phyloP scores from a whole-genome alignment of 225 moss, liverwort and hornwort genomes.

The Bryum argenteum region DNA sequence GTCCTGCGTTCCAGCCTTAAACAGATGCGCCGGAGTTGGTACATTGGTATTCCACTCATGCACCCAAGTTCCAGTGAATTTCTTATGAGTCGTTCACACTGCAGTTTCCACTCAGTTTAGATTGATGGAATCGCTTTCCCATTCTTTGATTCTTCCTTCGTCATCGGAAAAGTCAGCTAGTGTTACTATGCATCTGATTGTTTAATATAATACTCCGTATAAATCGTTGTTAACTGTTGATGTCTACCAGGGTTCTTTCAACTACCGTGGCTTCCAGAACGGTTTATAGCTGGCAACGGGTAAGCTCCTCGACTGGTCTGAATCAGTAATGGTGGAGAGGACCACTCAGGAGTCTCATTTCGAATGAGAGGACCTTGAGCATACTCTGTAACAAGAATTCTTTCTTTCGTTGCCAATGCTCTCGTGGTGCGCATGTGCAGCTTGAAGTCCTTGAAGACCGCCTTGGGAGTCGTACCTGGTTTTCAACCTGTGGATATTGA shows the following conservation, averaged over 20 bases:
- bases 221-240: conserved; percentile 9
- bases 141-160: not conserved
- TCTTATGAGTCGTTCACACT: not conserved
- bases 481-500: conserved; percentile 43
- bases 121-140: not conserved
- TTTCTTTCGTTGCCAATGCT: conserved; percentile 24
- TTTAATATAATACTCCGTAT: not conserved
- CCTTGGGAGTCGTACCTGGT: conserved; percentile 1
- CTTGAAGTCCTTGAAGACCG: conserved; percentile 36
- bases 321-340: not conserved
- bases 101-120: conserved; percentile 2
- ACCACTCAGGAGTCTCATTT: not conserved
- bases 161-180: not conserved
- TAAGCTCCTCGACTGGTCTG: conserved; percentile 18
- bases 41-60: conserved; percentile 41
- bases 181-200: not conserved
- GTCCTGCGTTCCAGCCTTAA: conserved; percentile 40
- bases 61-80: not conserved
- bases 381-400: not conserved
- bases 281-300: conserved; percentile 30
- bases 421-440: conserved; percentile 40
- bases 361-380: not conserved
- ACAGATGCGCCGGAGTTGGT: conserved; percentile 70
- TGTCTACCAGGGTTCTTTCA: conserved; percentile 56
- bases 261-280: conserved; percentile 37